Percentiles rank a stretch among this genome's conserved stretches.
These are phyloP conservation scores for Aspergillus thermomutatus DNA, from an alignment of 2,329 filamentous ascomycete species.

Conservation along the genomic window DNA sequence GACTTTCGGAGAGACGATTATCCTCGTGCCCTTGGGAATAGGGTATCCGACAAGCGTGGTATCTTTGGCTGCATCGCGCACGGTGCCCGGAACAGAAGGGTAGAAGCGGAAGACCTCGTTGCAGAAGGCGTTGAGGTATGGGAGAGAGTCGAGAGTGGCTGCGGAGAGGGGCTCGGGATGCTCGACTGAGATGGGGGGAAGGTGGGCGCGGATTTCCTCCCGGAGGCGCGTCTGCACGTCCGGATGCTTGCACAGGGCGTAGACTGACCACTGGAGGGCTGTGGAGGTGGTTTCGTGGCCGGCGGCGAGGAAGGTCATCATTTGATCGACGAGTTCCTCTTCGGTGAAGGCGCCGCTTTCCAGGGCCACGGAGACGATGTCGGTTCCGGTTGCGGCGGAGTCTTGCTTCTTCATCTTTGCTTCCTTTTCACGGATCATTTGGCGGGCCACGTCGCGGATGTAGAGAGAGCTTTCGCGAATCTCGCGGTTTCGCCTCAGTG, in stretches of 20 bases:
- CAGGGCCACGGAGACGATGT: slow-evolving; percentile 79
- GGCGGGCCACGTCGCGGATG: slow-evolving; percentile 64
- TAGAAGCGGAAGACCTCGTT: slow-evolving; percentile 73
- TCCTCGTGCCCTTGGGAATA: slow-evolving; percentile 66
- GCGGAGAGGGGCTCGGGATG: slow-evolving; percentile 65
- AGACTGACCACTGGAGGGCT: slow-evolving; percentile 71
- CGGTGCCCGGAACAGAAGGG: slow-evolving; percentile 67
- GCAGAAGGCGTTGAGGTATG: slow-evolving; percentile 76
- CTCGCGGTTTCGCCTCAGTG: slow-evolving; percentile 67
- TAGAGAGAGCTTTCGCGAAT: slow-evolving; percentile 54
- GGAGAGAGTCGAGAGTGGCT: slow-evolving; percentile 62
- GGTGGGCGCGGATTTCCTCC: slow-evolving; percentile 60
- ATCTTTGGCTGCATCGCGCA: slow-evolving; percentile 63
- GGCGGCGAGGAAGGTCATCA: slow-evolving; percentile 86
- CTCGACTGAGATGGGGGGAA: slow-evolving; percentile 53
- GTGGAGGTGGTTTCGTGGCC: slow-evolving; percentile 77
- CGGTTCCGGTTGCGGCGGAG: slow-evolving; percentile 46
- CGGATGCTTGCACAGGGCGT: slow-evolving; percentile 64
- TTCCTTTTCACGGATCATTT: slow-evolving; percentile 70
- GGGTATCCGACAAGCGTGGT: slow-evolving; percentile 62
- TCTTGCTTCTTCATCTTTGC: slow-evolving; percentile 40
- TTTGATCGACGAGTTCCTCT: slow-evolving; percentile 77
- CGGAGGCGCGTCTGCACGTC: slow-evolving; percentile 65
- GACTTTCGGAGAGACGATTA: slow-evolving; percentile 64
- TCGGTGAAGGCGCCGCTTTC: slow-evolving; percentile 72